phyloP scores from a whole-genome alignment of 208 protist species.

The Leishmania tropica region DNA sequence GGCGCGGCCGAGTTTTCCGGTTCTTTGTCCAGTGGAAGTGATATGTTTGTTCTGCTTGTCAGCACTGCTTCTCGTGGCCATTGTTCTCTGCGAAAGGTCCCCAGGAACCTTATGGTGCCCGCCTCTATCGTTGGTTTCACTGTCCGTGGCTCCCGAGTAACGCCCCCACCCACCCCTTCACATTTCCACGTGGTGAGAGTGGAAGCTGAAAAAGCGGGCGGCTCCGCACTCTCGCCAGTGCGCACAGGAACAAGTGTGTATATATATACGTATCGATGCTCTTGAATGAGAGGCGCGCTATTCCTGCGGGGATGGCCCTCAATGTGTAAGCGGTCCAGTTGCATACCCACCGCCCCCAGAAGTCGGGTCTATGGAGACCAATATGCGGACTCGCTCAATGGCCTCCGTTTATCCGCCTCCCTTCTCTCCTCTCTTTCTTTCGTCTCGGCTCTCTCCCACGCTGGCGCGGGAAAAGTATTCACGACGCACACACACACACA shows the following conservation, averaged over 20 bases:
- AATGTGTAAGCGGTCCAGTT: neutral
- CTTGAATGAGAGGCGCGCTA: neutral
- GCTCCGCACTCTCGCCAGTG: neutral
- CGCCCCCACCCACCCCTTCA: neutral
- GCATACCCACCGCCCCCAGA: neutral
- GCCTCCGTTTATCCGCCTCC: neutral
- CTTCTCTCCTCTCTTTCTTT: neutral
- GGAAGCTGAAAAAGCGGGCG: neutral
- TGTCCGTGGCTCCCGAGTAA: neutral
- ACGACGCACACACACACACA: slow-evolving; percentile 4
- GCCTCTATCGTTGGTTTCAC: neutral
- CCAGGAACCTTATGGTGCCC: neutral
- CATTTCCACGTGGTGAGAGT: neutral
- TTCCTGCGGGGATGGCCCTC: neutral
- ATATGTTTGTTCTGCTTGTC: neutral
- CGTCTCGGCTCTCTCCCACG: slow-evolving; percentile 5
- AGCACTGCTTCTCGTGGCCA: slow-evolving; percentile 18
- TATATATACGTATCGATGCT: neutral
- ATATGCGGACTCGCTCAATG: neutral
- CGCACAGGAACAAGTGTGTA: neutral
- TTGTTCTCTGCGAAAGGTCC: neutral
- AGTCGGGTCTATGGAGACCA: neutral
- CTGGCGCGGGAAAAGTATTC: neutral
- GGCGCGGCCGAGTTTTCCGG: neutral
- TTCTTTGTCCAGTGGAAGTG: slow-evolving; percentile 5